phyloP scores from a whole-genome alignment of 2,329 filamentous ascomycete species.

The Trichoderma hamatum region DNA sequence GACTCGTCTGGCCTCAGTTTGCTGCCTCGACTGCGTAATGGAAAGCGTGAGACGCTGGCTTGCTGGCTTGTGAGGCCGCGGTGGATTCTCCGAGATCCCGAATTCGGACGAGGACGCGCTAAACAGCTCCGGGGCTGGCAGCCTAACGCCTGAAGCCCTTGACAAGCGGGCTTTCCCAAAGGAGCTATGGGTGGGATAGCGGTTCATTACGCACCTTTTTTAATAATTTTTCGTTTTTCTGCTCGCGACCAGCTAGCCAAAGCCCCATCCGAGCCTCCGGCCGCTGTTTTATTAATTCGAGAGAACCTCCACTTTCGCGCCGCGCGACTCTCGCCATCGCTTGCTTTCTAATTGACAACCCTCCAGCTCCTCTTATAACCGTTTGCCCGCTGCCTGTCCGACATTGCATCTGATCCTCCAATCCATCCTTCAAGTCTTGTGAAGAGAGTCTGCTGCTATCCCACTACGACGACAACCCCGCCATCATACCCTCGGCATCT shows the following conservation, averaged over 20 bases:
- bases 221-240: conserved; percentile 6
- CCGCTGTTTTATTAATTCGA: conserved; percentile 21
- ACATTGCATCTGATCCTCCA: background rate
- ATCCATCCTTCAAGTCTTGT: background rate
- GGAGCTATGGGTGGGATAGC: background rate
- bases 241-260: background rate
- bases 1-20: background rate
- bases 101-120: conserved; percentile 22
- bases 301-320: conserved; percentile 21
- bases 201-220: conserved; percentile 18
- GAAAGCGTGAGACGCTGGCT: background rate
- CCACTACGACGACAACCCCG: conserved; percentile 2
- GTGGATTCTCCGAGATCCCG: conserved; percentile 21
- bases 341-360: background rate
- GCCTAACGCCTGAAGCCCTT: conserved; percentile 4
- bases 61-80: background rate
- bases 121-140: background rate
- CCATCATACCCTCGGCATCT: background rate
- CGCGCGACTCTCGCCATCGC: background rate
- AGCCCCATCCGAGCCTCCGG: conserved; percentile 16
- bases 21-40: background rate
- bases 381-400: background rate
- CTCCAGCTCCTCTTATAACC: background rate
- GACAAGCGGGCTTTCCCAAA: conserved; percentile 19
- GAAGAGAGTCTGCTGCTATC: background rate